Evolutionary conservation across 371 early-diverging fungal genomes (phyloP), one percentile per base, ranked within the genome.

Genomic region (Lichtheimia hyalospora): DNA sequence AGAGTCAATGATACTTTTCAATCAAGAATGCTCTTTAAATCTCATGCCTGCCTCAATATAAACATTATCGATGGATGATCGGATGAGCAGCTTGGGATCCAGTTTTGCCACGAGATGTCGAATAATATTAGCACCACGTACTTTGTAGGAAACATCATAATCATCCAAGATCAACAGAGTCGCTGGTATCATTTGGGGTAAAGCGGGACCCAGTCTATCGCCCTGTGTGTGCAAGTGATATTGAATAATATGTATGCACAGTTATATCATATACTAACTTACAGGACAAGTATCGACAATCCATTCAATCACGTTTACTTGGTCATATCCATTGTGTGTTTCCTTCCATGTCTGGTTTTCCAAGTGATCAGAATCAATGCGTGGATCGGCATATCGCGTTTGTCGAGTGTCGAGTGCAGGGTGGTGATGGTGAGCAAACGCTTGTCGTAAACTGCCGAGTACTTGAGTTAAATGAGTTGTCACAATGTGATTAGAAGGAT

Each of bases 151-250:
- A 15, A 70, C 51, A 20, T 73, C 70, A 55, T 64, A 71, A 41
- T 78, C 73, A 49, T 78, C 79, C 20, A 75, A 13, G 1, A 71
- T 55, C 41, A 70, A 64, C 8, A 78, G 49, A 1, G 70, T 62
- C 14, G 75, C 69, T 21, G 79, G 73, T 14, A 70, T 54, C 1
- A 71, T 3, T 15, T 68, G 62, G 14, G 68, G 61, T 14, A 72
- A 39, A 23, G 58, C 52, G 0, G 68, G 5, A 21, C 18, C 21
- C 46, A 46, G 10, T 21, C 1, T 46, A 2, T 46, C 46, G 21
- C 46, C 46, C 46, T 46, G 10, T 18, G 10, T 14, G 46, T 46
- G 20, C 10, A 46, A 8, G 2, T n/a, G 46, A 6, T 10, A 34
- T 8, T 8, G 34, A 34, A 34, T 34, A 7, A 1, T 7, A 28